Evolutionary conservation across 805 yeast genomes (phyloP).

Genomic region (Jamesozyma lodderae): DNA sequence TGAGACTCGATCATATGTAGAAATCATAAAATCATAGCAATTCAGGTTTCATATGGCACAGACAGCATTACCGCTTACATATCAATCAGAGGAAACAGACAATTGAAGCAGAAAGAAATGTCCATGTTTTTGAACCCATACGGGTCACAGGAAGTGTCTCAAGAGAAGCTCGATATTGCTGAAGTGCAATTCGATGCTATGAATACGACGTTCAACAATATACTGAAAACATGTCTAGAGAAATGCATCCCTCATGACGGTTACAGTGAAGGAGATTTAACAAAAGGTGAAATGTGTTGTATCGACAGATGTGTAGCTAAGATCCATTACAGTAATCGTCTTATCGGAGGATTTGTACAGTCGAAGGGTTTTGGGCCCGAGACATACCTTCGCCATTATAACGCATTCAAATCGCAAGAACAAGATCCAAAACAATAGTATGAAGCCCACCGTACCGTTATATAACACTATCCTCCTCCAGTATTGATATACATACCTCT

Average conservation of each 20-base stretch:
- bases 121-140: conserved; percentile 48
- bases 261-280: conserved; percentile 75
- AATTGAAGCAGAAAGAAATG: no score
- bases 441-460: no score
- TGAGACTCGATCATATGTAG: no score
- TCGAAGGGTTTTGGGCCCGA: conserved; percentile 38
- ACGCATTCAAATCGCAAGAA: conserved; percentile 1
- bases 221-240: conserved; percentile 51
- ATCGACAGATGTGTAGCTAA: conserved; percentile 81
- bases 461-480: no score
- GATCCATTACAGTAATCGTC: conserved; percentile 62
- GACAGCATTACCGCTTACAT: no score
- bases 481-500: no score
- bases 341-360: conserved; percentile 47
- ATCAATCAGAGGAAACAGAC: no score
- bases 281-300: conserved; percentile 77
- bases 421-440: no score
- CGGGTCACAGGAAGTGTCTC: conserved; percentile 43
- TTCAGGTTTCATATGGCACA: no score
- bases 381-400: conserved; percentile 33
- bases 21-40: no score
- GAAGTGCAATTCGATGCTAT: conserved; percentile 61
- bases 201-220: conserved; percentile 43
- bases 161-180: conserved; percentile 53
- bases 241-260: conserved; percentile 77